A percentile compares a stretch with the other conserved stretches of the same genome.
These are phyloP conservation scores for Porphyrellus cyaneotinctus DNA, from an alignment of 768 basidiomycete genomes.

Conservation along the genomic window DNA sequence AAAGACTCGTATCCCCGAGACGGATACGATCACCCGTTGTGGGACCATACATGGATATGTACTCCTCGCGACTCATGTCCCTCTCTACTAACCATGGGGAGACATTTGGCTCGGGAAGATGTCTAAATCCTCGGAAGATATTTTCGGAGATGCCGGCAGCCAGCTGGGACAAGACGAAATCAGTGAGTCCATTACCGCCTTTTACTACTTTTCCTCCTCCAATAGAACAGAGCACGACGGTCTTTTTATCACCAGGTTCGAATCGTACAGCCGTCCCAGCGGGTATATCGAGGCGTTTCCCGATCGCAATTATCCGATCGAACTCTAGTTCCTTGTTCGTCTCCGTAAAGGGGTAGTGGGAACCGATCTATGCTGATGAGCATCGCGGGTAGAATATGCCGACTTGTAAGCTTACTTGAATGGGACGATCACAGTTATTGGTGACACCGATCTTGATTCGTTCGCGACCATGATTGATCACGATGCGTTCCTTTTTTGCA, in stretches of 20 bases:
- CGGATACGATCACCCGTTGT: slow-evolving; percentile 87
- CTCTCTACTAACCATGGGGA: slow-evolving; percentile 48
- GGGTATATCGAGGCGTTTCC: slow-evolving; percentile 86
- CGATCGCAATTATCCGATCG: slow-evolving; percentile 77
- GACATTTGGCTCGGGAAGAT: slow-evolving; percentile 64
- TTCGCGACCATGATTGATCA: slow-evolving; percentile 71
- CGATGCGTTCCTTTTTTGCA: slow-evolving; percentile 57
- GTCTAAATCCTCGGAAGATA: slow-evolving; percentile 53
- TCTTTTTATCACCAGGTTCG: slow-evolving; percentile 87
- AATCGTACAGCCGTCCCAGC: slow-evolving; percentile 96
- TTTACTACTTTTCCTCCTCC: slow-evolving; percentile 66
- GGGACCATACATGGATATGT: slow-evolving; percentile 94
- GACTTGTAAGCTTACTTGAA: slow-evolving; percentile 57
- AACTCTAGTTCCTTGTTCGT: slow-evolving; percentile 79
- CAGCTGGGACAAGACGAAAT: slow-evolving; percentile 42
- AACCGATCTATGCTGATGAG: slow-evolving; percentile 61
- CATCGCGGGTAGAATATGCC: background rate
- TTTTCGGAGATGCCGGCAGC: slow-evolving; percentile 34
- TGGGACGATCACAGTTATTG: slow-evolving; percentile 90
- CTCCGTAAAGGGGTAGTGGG: slow-evolving; percentile 93
- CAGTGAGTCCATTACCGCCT: slow-evolving; percentile 70
- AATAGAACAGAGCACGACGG: slow-evolving; percentile 77
- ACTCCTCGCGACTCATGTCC: slow-evolving; percentile 63
- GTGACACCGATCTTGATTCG: slow-evolving; percentile 71
- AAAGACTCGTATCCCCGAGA: slow-evolving; percentile 84